Percentiles rank a stretch among this genome's conserved stretches.
Conservation (phyloP, 345 rosid species). For the Arabidopsis thaliana region DNA sequence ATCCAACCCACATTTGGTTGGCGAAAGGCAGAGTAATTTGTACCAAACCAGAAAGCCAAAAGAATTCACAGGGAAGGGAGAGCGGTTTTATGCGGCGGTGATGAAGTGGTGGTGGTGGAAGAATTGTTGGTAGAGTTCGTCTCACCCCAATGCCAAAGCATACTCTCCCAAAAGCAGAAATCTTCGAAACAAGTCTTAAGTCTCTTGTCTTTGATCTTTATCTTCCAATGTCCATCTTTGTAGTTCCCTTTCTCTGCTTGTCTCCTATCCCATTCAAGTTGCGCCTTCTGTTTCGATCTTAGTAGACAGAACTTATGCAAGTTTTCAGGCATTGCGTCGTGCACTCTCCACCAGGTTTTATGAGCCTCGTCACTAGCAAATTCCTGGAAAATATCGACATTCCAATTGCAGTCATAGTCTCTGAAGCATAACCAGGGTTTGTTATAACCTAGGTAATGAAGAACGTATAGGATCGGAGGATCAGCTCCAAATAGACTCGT, state of each 20-base stretch:
- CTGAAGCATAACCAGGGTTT: constrained; percentile 93
- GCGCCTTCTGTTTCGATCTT: constrained; percentile 83
- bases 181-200: constrained; percentile 70
- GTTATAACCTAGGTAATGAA: constrained; percentile 75
- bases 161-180: constrained; percentile 87
- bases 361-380: constrained; percentile 86
- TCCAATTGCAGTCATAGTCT: constrained; percentile 98
- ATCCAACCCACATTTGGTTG: background rate
- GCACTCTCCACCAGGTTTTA: constrained; percentile 85
- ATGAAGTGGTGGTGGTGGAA: constrained; percentile 40
- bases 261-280: constrained; percentile 85
- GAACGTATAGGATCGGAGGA: constrained; percentile 82
- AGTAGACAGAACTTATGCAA: constrained; percentile 76
- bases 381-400: constrained; percentile 75
- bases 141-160: constrained; percentile 94
- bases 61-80: constrained; percentile 48
- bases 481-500: constrained; percentile 72
- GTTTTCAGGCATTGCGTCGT: constrained; percentile 77
- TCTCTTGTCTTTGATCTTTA: constrained; percentile 70
- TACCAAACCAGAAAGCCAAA: background rate
- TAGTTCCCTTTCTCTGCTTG: constrained; percentile 81
- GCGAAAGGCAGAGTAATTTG: background rate
- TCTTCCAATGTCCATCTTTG: constrained; percentile 85
- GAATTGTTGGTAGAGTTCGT: constrained; percentile 70
- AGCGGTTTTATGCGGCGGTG: constrained; percentile 38